Conservation (phyloP, 345 rosid genomes). For the Populus tremula region DNA sequence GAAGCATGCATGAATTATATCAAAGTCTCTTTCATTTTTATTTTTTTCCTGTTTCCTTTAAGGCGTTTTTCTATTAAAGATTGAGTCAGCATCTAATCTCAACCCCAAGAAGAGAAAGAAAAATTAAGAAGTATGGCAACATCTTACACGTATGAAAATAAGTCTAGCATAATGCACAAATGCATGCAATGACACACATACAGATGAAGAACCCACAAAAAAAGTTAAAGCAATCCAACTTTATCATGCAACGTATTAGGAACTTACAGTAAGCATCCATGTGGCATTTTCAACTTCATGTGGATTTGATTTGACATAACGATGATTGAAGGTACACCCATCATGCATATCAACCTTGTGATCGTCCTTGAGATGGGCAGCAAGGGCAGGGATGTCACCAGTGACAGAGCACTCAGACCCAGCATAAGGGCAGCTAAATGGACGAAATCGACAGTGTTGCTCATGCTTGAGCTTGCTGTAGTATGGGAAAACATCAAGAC, state of each 20-base stretch:
- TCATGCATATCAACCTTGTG: conserved; percentile 82
- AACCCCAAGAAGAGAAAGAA: background rate
- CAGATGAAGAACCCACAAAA: background rate
- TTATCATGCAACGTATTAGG: background rate
- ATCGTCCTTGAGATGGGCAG: conserved; percentile 69
- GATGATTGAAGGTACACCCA: conserved; percentile 77
- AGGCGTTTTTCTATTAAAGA: background rate
- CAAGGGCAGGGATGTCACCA: conserved; percentile 62
- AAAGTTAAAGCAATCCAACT: background rate
- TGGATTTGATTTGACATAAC: conserved; percentile 79
- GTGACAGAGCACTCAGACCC: conserved; percentile 65
- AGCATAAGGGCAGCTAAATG: conserved; percentile 72
- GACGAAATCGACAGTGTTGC: conserved; percentile 50
- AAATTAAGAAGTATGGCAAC: background rate
- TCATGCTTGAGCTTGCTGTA: conserved; percentile 64
- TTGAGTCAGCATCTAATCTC: background rate
- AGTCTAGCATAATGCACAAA: background rate
- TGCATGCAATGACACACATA: background rate
- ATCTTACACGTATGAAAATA: background rate
- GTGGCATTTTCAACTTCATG: conserved; percentile 79
- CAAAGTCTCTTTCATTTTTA: background rate
- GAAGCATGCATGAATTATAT: background rate
- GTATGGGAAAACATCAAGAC: conserved; percentile 57
- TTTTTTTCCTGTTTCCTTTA: background rate
- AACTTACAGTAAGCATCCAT: conserved; percentile 78